Evolutionary conservation across 2,329 filamentous ascomycete genomes (phyloP).

Genomic region (Phialophora expanda): DNA sequence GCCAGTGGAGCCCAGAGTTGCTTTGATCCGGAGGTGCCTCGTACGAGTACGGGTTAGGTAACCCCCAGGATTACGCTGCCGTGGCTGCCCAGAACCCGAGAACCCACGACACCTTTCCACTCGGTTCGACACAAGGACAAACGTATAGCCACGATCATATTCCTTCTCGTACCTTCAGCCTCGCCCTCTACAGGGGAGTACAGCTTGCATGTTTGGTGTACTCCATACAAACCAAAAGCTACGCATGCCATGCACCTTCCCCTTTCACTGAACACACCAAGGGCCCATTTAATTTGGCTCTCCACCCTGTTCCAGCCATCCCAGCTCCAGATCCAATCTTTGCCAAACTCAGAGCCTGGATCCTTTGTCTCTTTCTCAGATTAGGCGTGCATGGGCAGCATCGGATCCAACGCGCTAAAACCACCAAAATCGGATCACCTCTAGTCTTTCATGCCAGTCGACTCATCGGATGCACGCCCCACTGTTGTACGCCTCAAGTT

Average conservation of each 20-base stretch:
- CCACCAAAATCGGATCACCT: not conserved
- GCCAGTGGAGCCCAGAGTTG: not conserved
- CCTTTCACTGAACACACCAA: not conserved
- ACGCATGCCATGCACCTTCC: not conserved
- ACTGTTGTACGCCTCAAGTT: conserved; percentile 21
- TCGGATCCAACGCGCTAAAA: conserved; percentile 1
- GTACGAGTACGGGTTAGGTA: too few species aligned
- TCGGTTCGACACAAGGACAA: not conserved
- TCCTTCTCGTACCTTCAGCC: not conserved
- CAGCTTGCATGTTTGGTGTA: not conserved
- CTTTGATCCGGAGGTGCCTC: too few species aligned
- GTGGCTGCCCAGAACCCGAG: too few species aligned
- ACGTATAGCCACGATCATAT: not conserved
- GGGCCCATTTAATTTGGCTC: not conserved
- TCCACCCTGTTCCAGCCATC: conserved; percentile 3
- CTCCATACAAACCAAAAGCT: not conserved
- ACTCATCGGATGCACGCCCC: not conserved
- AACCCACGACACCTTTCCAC: too few species aligned
- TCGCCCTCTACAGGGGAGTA: not conserved
- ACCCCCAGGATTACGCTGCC: too few species aligned
- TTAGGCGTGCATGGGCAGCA: not conserved
- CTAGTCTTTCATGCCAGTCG: not conserved
- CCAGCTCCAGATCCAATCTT: conserved; percentile 2
- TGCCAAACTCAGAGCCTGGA: not conserved
- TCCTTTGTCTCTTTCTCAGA: not conserved